These are phyloP conservation scores for Apiotrichum veenhuisii DNA, from an alignment of 1,284 basidiomycete species.

Conservation along the genomic window DNA sequence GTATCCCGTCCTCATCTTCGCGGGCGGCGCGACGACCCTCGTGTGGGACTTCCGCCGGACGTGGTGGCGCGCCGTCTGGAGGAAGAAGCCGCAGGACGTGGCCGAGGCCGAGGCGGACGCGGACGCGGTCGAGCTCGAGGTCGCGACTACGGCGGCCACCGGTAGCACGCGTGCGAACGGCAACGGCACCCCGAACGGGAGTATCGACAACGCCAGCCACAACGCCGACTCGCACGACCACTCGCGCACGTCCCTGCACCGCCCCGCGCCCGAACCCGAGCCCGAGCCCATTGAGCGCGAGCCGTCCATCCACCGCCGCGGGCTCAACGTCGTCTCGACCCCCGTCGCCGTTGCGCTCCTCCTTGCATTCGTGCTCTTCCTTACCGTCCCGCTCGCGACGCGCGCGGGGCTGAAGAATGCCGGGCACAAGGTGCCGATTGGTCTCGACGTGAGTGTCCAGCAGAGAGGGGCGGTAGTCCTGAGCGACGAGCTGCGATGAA, in stretches of 20 bases:
- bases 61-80: constrained; percentile 3
- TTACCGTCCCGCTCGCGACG: constrained; percentile 31
- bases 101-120: not conserved
- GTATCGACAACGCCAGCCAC: not conserved
- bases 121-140: constrained; percentile 2
- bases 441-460: constrained; percentile 34
- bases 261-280: not conserved
- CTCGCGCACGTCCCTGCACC: not conserved
- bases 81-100: not conserved
- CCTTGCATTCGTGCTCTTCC: constrained; percentile 42
- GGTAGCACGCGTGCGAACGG: not conserved
- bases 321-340: constrained; percentile 32
- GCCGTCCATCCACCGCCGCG: not conserved
- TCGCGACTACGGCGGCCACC: not conserved
- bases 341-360: constrained; percentile 32
- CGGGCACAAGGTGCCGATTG: constrained; percentile 28
- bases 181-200: not conserved
- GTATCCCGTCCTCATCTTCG: constrained; percentile 48
- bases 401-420: constrained; percentile 42
- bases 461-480: too few relatives aligned
- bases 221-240: too few relatives aligned
- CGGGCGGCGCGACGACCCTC: constrained; percentile 41
- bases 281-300: not conserved
- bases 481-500: too few relatives aligned
- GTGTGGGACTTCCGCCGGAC: constrained; percentile 38